These are phyloP conservation scores for maize (Zea mays) DNA, from an alignment of 176 grass and related monocot genomes.

Conservation along the genomic window DNA sequence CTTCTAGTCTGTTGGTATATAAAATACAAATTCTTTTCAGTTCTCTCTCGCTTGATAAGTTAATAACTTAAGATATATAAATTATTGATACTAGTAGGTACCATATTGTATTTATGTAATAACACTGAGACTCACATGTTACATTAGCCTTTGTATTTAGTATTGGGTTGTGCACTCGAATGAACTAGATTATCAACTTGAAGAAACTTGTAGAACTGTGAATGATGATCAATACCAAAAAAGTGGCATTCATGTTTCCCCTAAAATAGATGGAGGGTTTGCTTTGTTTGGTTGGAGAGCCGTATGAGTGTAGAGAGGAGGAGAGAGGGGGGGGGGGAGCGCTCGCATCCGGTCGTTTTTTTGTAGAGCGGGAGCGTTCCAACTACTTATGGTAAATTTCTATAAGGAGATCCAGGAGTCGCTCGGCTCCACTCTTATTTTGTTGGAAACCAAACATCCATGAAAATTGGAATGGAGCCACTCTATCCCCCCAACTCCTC, in stretches of 20 bases:
- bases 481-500: too few species aligned
- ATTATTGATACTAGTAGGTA: background rate
- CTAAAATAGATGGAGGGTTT: background rate
- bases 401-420: too few species aligned
- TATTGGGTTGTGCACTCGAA: background rate
- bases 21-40: background rate
- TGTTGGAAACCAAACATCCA: too few species aligned
- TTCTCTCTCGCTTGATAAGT: slow-evolving; percentile 12
- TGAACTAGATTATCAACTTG: slow-evolving; percentile 13
- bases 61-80: background rate
- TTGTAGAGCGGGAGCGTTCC: too few species aligned
- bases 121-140: background rate
- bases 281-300: background rate
- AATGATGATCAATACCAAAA: background rate
- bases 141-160: background rate
- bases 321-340: too few species aligned
- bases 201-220: slow-evolving; percentile 6
- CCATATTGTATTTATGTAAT: background rate
- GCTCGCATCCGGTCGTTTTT: too few species aligned
- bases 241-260: background rate
- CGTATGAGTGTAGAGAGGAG: too few species aligned
- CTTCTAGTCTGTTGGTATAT: background rate
- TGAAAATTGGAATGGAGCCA: too few species aligned
- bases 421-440: too few species aligned
- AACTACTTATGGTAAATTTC: too few species aligned